Base-by-base conservation (phyloP, 805 yeast genomes). In the Hanseniaspora occidentalis region DNA sequence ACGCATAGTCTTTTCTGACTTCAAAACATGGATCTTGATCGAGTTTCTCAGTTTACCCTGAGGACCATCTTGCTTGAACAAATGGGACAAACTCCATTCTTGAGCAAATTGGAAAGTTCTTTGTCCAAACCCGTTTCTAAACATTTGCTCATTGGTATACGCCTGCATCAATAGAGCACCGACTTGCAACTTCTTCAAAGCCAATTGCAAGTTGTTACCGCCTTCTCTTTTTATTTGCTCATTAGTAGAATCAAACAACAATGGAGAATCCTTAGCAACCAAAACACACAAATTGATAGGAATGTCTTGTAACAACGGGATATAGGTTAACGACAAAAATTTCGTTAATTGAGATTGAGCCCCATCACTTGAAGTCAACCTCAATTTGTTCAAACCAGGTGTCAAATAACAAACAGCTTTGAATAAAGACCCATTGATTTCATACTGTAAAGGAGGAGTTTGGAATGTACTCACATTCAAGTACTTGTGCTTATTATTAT, bases 121-220 rank as follows among this genome's bases (percentile, higher is more conserved):
- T 47, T 77, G 73, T 9, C 95, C 94, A 53, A 84, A 73, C 0
- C 92, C 88, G 36, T 74, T 70, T 31, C 79, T 64, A 40, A 75
- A 58, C 94, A 89, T 84, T 54, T 86, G 95, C 49, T 88, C 96
- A 50, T 76, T 77, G 0, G 96, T 88, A 57, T 72, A 86, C 1
- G 95, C 94, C 51, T 84, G 89, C 94, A 84, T 84, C 58, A 88
- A 58, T 49, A 95, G 69, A 4, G 82, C 94, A 3, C 84, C 95
- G 45, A 85, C 73, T 50, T 92, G 73, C 47, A 89, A 56, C 54
- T 84, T 84, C 47, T 65, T 66, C 16, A 82, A 62, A 1, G 95
- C 95, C 4, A 77, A 56, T n/a, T 77, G 77, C 18, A 88, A 49
- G 11, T 67, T 73, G 45, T 83, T 77, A 2, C 78, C 79, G 47